phyloP scores from a whole-genome alignment of 2,329 filamentous ascomycete species.

The Venturia oleaginea region DNA sequence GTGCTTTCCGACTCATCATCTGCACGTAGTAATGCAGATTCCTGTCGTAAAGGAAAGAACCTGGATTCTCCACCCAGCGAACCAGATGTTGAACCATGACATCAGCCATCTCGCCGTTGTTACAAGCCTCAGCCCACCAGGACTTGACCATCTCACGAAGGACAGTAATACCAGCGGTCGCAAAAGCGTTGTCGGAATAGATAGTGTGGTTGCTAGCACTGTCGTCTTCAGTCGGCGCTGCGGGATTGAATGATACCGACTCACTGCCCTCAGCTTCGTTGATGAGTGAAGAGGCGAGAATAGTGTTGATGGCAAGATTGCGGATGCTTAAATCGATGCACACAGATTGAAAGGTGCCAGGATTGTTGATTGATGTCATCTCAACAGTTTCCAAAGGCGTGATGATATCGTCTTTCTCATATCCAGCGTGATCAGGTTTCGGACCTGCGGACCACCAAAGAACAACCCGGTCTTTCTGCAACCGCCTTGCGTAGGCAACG shows the following conservation, averaged over 20 bases:
- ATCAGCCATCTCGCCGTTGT: conserved; percentile 88
- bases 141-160: conserved; percentile 96
- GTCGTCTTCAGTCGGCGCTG: conserved; percentile 52
- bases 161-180: conserved; percentile 82
- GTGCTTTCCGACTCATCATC: conserved; percentile 95
- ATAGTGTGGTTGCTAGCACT: conserved; percentile 57
- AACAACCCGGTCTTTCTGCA: conserved; percentile 87
- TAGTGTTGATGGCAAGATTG: conserved; percentile 95
- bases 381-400: conserved; percentile 76
- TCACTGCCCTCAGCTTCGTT: conserved; percentile 92
- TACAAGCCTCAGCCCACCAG: conserved; percentile 94
- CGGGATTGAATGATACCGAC: conserved; percentile 75
- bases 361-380: conserved; percentile 89
- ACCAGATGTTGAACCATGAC: conserved; percentile 96
- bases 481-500: conserved; percentile 79
- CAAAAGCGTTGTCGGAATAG: conserved; percentile 82
- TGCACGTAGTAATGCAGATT: conserved; percentile 95
- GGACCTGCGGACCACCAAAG: conserved; percentile 92
- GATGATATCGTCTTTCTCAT: conserved; percentile 84
- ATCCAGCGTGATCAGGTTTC: conserved; percentile 87
- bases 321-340: conserved; percentile 92
- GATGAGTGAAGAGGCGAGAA: conserved; percentile 90
- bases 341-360: conserved; percentile 88
- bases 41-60: conserved; percentile 90
- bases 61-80: conserved; percentile 90